phyloP scores from a whole-genome alignment of 257 asterid species.

The Forsythia viridissima region DNA sequence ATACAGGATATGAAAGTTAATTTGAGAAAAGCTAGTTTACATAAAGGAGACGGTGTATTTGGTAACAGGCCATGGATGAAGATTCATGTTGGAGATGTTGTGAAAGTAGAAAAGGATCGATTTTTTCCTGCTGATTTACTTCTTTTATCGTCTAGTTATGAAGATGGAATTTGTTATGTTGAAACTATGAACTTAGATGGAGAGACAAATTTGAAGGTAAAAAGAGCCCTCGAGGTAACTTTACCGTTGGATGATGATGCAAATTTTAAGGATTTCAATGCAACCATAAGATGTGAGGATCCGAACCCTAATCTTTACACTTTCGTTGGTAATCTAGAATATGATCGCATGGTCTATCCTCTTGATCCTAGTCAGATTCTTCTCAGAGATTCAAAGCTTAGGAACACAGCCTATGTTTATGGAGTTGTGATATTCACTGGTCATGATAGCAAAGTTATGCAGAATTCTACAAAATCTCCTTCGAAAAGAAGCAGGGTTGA shows the following conservation, averaged over 20 bases:
- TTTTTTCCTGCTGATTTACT: constrained; percentile 95
- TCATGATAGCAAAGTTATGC: constrained; percentile 96
- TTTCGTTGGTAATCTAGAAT: constrained; percentile 87
- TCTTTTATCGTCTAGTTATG: constrained; percentile 80
- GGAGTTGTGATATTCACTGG: constrained; percentile 93
- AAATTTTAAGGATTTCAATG: constrained; percentile 70
- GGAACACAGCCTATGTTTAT: constrained; percentile 76
- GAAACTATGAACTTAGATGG: constrained; percentile 98
- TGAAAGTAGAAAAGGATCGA: constrained; percentile 85
- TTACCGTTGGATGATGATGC: constrained; percentile 63
- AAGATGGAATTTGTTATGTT: constrained; percentile 93
- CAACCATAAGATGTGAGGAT: constrained; percentile 80
- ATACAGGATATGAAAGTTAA: constrained; percentile 96
- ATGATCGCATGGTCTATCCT: constrained; percentile 58
- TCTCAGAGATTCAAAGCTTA: constrained; percentile 92
- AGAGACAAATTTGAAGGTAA: constrained; percentile 93
- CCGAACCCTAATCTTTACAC: constrained; percentile 91
- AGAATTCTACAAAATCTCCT: constrained; percentile 87
- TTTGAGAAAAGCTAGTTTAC: constrained; percentile 65
- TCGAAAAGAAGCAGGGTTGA: constrained; percentile 89
- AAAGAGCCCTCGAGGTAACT: constrained; percentile 75
- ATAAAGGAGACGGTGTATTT: constrained; percentile 66
- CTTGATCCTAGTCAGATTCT: constrained; percentile 92
- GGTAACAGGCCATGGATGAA: constrained; percentile 81
- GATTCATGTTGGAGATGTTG: constrained; percentile 83